Percentiles rank a stretch among this genome's conserved stretches.
phyloP scores from a whole-genome alignment of 176 grass and related monocot species.

The Hyparrhenia diplandra region DNA sequence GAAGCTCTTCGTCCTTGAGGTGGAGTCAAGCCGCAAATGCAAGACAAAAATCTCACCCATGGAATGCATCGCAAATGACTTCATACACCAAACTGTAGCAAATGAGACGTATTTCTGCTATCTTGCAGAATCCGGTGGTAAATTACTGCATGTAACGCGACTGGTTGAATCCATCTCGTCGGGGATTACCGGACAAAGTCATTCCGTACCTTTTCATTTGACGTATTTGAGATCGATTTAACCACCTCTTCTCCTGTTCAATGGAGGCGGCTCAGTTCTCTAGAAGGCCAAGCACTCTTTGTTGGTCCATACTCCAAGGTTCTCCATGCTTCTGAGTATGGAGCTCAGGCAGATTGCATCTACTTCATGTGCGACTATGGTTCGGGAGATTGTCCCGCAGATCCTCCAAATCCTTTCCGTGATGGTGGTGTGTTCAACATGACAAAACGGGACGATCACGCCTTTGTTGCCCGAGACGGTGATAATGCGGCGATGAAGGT shows the following conservation, averaged over 20 bases:
- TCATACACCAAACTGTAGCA: neutral
- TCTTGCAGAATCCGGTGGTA: neutral
- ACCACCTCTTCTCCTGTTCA: neutral
- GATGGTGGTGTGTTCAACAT: neutral
- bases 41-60: neutral
- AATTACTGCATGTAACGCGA: neutral
- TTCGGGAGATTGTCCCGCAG: neutral
- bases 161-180: neutral
- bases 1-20: neutral
- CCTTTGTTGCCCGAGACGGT: neutral
- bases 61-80: neutral
- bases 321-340: neutral
- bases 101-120: neutral
- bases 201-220: neutral
- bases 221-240: neutral
- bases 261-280: neutral
- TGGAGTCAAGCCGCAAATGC: neutral
- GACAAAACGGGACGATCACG: neutral
- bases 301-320: neutral
- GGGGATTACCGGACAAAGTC: neutral
- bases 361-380: neutral
- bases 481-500: neutral
- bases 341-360: neutral
- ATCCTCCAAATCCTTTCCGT: neutral
- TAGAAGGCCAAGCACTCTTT: neutral